These are phyloP conservation scores for Lodderomyces beijingensis DNA, from an alignment of 1,139 yeast genomes.

Conservation along the genomic window DNA sequence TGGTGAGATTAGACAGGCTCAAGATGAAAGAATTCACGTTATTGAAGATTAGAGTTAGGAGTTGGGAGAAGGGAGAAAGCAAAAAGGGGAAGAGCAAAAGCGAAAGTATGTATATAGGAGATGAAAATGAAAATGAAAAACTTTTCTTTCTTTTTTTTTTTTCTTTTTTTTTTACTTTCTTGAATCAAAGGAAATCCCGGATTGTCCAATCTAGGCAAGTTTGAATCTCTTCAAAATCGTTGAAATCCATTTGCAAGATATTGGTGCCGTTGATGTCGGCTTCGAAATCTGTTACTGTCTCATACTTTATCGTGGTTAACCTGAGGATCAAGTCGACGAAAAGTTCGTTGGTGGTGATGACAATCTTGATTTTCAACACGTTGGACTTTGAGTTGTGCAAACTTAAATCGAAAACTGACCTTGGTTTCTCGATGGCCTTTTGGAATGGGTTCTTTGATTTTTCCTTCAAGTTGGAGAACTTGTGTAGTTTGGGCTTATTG, in stretches of 20 bases:
- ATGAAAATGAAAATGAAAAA: no score
- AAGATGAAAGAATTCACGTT: constrained; percentile 26
- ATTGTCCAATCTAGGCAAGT: constrained; percentile 66
- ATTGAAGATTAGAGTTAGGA: constrained; percentile 14
- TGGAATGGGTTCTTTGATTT: constrained; percentile 31
- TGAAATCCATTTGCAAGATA: constrained; percentile 45
- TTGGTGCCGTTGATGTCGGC: constrained; percentile 32
- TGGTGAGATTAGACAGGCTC: constrained; percentile 26
- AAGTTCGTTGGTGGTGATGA: constrained; percentile 37
- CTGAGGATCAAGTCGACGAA: constrained; percentile 37
- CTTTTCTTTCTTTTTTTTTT: no score
- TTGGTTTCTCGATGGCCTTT: constrained; percentile 37
- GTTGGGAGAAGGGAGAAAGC: no score
- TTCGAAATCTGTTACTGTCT: constrained; percentile 24
- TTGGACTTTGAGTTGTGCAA: constrained; percentile 13
- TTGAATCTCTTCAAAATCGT: constrained; percentile 58
- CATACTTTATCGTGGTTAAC: constrained; percentile 31
- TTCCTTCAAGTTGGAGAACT: constrained; percentile 18
- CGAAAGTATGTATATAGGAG: no score
- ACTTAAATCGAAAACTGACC: constrained; percentile 21
- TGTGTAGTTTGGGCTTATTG: constrained; percentile 18
- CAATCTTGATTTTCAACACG: constrained; percentile 25
- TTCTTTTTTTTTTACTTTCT: no score
- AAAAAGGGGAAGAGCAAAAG: no score
- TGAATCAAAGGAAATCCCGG: constrained; percentile 29